phyloP scores from a whole-genome alignment of 2,329 filamentous ascomycete genomes.

The Colletotrichum viniferum region DNA sequence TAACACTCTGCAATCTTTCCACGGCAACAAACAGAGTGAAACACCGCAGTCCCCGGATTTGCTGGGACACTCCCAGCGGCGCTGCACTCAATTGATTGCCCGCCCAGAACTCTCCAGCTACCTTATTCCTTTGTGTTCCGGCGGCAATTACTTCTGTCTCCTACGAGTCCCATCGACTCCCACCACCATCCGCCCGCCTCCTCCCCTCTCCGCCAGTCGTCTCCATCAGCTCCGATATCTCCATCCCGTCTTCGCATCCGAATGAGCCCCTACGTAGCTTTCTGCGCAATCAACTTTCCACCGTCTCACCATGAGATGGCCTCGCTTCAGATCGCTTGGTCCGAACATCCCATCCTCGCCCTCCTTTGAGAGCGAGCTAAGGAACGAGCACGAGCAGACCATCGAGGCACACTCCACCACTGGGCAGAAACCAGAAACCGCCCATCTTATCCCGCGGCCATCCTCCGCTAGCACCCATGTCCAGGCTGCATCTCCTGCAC shows the following conservation, averaged over 20 bases:
- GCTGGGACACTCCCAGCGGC: neutral
- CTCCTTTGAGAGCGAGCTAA: neutral
- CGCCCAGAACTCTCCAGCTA: neutral
- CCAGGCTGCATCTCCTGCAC: neutral
- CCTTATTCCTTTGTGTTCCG: neutral
- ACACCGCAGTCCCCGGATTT: neutral
- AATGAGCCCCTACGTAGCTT: neutral
- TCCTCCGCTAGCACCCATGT: neutral
- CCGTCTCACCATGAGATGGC: neutral
- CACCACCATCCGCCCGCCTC: neutral
- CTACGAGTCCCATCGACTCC: neutral
- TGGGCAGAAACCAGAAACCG: neutral
- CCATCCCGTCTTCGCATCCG: neutral
- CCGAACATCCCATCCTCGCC: slow-evolving; percentile 3
- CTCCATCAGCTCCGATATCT: neutral
- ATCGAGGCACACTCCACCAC: neutral
- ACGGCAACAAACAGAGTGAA: slow-evolving; percentile 1
- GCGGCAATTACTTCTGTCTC: neutral
- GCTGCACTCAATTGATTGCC: slow-evolving; percentile 9
- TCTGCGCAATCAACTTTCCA: neutral
- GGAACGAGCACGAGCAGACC: neutral
- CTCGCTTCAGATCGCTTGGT: neutral
- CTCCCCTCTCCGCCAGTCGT: neutral
- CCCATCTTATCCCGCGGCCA: neutral
- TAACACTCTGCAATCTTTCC: neutral